Evolutionary conservation across 805 yeast species (phyloP).

Genomic region (Myxozyma mucilagina): DNA sequence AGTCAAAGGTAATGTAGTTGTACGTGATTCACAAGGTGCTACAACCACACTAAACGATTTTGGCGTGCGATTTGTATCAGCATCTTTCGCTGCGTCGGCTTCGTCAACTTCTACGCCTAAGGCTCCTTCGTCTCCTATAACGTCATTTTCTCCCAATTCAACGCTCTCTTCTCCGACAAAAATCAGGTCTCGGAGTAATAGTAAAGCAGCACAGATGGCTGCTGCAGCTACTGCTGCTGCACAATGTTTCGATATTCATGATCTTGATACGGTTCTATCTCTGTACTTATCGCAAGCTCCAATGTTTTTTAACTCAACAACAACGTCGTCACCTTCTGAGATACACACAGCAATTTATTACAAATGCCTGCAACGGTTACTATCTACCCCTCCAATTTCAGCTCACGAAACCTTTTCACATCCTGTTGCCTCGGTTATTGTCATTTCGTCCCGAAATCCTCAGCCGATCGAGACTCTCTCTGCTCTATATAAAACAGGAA

Average conservation of each 20-base stretch:
- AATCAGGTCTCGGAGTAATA: constrained; percentile 10
- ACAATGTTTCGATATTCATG: constrained; percentile 17
- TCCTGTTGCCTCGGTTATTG: constrained; percentile 74
- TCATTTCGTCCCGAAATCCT: constrained; percentile 59
- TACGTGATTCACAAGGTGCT: constrained; percentile 54
- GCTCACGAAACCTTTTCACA: constrained; percentile 86
- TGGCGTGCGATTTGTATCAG: constrained; percentile 52
- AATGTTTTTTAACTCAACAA: constrained; percentile 35
- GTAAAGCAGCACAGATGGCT: constrained; percentile 6
- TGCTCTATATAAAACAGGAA: constrained; percentile 49
- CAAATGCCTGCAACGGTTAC: constrained; percentile 56
- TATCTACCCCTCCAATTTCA: constrained; percentile 60
- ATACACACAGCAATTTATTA: constrained; percentile 49
- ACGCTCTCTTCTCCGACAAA: background rate
- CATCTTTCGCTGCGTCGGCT: background rate
- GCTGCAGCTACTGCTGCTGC: constrained; percentile 9
- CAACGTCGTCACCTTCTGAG: constrained; percentile 22
- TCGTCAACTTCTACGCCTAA: constrained; percentile 1
- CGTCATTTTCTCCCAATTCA: too few species aligned
- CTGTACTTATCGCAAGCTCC: constrained; percentile 14
- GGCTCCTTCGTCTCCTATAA: background rate
- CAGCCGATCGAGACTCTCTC: constrained; percentile 60
- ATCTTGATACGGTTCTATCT: constrained; percentile 19
- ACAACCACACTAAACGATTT: constrained; percentile 54
- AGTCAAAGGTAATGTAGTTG: constrained; percentile 49